Base-by-base conservation (phyloP, 2,329 filamentous ascomycete species). In the Tolypocladium amazonense region DNA sequence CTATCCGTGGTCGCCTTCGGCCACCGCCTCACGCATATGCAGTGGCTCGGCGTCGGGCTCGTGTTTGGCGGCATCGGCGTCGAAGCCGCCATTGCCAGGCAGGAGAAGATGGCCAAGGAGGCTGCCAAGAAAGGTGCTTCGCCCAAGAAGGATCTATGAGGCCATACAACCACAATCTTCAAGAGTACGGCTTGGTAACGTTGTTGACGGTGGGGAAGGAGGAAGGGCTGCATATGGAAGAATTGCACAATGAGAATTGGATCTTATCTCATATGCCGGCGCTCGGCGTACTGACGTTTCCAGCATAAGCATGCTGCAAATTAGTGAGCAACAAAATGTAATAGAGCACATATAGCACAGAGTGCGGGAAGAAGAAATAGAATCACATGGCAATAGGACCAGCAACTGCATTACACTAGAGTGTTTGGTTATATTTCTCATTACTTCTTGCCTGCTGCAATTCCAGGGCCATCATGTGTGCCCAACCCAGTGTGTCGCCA, bases 21-120 rank as follows among this genome's bases (percentile, higher is more conserved):
- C 35, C 94, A 99, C 74, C 84, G 83, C 63, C 81, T 99, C 56
- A 89, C 85, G 35, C 76, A 79, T n/a, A 95, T 93, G 82, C 94
- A 99, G 77, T 96, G 92, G 90, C 77, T 95, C 8, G 94, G 94
- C 63, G 92, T 99, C 38, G 88, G 84, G 0, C 79, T 99, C 61
- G 94, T 99, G 11, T 99, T 99, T 77, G 92, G 92, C 33, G 94
- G 93, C 57, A 92, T 99, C 70, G 94, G 92, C 37, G 89, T 92
- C 41, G 94, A 99, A 77, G 93, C 88, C 1, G 79, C 85, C 64
- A 90, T 97, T 68, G 88, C 89, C 60, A 82, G 89, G 65, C 79
- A 82, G 65, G 93, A 96, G 79, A 97, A 97, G 81, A 78, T 85
- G 69, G 86, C 84, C 59, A 96, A 95, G 79, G 86, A 88, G 71